Evolutionary conservation across 805 yeast genomes (phyloP).

Genomic region (Candida awuae): DNA sequence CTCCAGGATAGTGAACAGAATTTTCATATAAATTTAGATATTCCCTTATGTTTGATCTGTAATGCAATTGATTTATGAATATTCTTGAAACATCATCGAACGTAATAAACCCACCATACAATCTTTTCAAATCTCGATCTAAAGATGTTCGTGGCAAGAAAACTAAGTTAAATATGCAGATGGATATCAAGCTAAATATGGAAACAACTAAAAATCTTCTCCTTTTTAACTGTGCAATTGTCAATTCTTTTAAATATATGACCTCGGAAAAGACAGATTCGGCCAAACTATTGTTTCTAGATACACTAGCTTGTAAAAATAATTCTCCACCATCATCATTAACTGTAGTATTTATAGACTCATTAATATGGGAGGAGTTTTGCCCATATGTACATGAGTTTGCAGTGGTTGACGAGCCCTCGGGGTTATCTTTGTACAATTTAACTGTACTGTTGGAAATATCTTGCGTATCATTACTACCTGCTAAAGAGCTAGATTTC

Average conservation of each 20-base stretch:
- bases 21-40: constrained; percentile 17
- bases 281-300: constrained; percentile 9
- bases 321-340: background rate
- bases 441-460: constrained; percentile 2
- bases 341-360: background rate
- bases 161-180: constrained; percentile 55
- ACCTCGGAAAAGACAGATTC: constrained; percentile 25
- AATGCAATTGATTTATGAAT: constrained; percentile 29
- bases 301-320: background rate
- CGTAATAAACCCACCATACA: constrained; percentile 60
- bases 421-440: constrained; percentile 7
- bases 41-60: constrained; percentile 17
- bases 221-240: constrained; percentile 24
- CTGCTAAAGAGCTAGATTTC: constrained; percentile 5
- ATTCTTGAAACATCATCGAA: constrained; percentile 62
- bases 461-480: background rate
- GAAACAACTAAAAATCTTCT: constrained; percentile 28
- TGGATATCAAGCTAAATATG: constrained; percentile 32
- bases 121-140: constrained; percentile 68
- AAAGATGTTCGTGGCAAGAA: constrained; percentile 82
- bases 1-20: constrained; percentile 22
- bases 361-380: background rate
- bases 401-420: background rate
- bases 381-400: constrained; percentile 5
- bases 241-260: constrained; percentile 21